These are phyloP conservation scores for Candida tetrigidarum DNA, from an alignment of 1,139 yeast genomes.

Conservation along the genomic window DNA sequence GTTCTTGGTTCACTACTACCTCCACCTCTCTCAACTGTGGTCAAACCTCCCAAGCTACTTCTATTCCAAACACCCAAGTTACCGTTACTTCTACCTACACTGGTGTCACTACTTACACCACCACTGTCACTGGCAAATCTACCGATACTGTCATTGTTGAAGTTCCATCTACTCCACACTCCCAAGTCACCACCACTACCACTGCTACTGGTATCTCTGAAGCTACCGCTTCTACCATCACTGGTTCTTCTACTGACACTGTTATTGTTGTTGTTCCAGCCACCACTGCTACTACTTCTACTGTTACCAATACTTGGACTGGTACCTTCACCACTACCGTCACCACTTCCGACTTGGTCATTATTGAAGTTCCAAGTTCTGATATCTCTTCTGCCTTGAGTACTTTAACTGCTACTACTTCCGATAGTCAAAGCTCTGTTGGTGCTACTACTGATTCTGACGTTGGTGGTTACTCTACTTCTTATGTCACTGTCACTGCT, in stretches of 20 bases:
- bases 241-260: constrained; percentile 5
- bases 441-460: not conserved
- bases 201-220: constrained; percentile 3
- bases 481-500: constrained; percentile 10
- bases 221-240: constrained; percentile 6
- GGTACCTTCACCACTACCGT: constrained; percentile 4
- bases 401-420: not conserved
- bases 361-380: constrained; percentile 8
- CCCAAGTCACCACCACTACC: constrained; percentile 8
- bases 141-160: constrained; percentile 10
- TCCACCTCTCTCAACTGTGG: constrained; percentile 4
- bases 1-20: constrained; percentile 8
- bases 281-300: not conserved
- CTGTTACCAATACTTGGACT: constrained; percentile 9
- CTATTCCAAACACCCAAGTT: constrained; percentile 9
- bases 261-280: constrained; percentile 5
- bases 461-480: constrained; percentile 4
- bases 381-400: not conserved
- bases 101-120: constrained; percentile 10
- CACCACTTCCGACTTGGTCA: constrained; percentile 1
- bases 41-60: constrained; percentile 6
- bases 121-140: constrained; percentile 1
- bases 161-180: constrained; percentile 8
- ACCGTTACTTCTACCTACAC: constrained; percentile 9
- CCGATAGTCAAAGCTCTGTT: not conserved